Percentiles rank a stretch among this genome's conserved stretches.
Conservation (phyloP, 371 early-diverging fungal genomes). For the Encephalitozoon hellem region DNA sequence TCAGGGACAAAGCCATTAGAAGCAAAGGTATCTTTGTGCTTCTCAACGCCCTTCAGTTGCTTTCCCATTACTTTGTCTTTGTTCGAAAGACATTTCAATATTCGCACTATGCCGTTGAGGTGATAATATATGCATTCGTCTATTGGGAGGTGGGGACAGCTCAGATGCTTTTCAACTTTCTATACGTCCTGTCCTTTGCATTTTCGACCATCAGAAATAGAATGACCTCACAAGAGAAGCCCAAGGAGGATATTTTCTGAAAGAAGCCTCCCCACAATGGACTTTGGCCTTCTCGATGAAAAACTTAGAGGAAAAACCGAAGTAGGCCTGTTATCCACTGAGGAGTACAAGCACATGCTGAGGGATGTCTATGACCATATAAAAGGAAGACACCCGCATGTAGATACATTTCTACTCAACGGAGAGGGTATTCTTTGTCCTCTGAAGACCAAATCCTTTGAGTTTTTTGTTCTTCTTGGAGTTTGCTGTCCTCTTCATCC, state of each 20-base stretch:
- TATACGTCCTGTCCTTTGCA: slow-evolving; percentile 24
- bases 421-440: slow-evolving; percentile 17
- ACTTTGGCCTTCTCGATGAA: background rate
- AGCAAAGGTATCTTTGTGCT: background rate
- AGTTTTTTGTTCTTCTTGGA: background rate
- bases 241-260: background rate
- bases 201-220: slow-evolving; percentile 8
- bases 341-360: slow-evolving; percentile 8
- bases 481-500: slow-evolving; percentile 7
- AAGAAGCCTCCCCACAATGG: background rate
- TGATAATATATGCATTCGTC: slow-evolving; percentile 20
- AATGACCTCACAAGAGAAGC: background rate
- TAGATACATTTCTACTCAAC: slow-evolving; percentile 2
- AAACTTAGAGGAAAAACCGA: background rate
- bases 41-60: slow-evolving; percentile 16
- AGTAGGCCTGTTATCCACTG: background rate
- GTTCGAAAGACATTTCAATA: background rate
- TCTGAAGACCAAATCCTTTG: background rate
- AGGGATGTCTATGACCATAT: slow-evolving; percentile 15
- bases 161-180: slow-evolving; percentile 11
- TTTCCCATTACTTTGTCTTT: slow-evolving; percentile 21
- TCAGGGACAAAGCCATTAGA: background rate
- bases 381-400: background rate
- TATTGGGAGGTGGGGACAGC: background rate
- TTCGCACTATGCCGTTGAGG: slow-evolving; percentile 29